Conservation (phyloP, 1,284 basidiomycete species). For the Apiotrichum brassicae region DNA sequence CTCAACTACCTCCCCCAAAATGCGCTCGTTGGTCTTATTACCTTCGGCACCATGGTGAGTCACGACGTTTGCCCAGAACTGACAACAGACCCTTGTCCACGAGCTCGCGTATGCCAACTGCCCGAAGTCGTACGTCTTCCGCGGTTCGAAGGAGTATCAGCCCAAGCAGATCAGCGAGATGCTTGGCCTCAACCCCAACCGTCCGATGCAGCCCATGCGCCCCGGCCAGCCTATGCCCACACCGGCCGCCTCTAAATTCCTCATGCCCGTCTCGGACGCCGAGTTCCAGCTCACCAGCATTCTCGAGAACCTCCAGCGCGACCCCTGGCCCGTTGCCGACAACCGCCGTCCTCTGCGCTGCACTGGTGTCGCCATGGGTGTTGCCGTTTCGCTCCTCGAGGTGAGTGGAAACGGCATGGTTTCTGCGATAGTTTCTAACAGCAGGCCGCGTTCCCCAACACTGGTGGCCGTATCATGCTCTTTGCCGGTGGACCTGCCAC, state of each 20-base stretch:
- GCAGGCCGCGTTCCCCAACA: slow-evolving; percentile 67
- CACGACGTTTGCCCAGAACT: neutral
- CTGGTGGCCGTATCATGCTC: slow-evolving; percentile 92
- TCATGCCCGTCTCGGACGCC: slow-evolving; percentile 86
- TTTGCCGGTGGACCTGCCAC: slow-evolving; percentile 96
- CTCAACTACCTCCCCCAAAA: slow-evolving; percentile 87
- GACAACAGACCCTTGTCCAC: slow-evolving; percentile 83
- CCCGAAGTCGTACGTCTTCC: slow-evolving; percentile 98
- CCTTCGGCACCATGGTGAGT: slow-evolving; percentile 90
- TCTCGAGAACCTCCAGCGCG: slow-evolving; percentile 78
- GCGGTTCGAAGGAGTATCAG: slow-evolving; percentile 96
- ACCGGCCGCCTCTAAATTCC: slow-evolving; percentile 83
- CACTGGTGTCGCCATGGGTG: slow-evolving; percentile 89
- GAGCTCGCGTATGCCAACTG: slow-evolving; percentile 95
- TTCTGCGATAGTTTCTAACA: slow-evolving; percentile 84
- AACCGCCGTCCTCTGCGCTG: slow-evolving; percentile 94
- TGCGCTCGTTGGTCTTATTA: slow-evolving; percentile 91
- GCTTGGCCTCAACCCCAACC: slow-evolving; percentile 70
- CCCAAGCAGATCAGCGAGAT: slow-evolving; percentile 98
- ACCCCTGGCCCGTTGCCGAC: slow-evolving; percentile 96
- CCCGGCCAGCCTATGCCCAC: slow-evolving; percentile 73
- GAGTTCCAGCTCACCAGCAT: slow-evolving; percentile 96
- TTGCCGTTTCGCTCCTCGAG: slow-evolving; percentile 92
- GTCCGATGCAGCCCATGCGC: slow-evolving; percentile 49
- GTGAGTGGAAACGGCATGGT: slow-evolving; percentile 32